Conservation (phyloP, 1,284 basidiomycete genomes). For the Irpex rosettiformis region DNA sequence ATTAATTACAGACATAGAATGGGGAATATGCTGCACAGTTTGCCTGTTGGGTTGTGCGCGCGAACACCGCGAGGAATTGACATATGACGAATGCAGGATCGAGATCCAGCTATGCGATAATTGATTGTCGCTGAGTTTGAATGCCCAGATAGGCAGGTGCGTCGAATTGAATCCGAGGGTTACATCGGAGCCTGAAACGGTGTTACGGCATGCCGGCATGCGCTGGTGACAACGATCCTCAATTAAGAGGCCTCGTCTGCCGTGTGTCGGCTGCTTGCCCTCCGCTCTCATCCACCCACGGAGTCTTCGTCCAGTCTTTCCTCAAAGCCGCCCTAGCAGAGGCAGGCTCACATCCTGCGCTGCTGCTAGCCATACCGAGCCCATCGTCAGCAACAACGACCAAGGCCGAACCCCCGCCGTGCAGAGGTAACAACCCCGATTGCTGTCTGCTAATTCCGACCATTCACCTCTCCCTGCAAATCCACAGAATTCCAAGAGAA, state of each 20-base stretch:
- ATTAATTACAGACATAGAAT: too few species aligned
- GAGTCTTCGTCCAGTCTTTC: background rate
- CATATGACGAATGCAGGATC: background rate
- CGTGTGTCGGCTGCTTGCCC: slow-evolving; percentile 10
- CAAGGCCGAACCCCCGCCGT: background rate
- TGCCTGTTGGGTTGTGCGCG: background rate
- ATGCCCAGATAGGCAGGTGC: background rate
- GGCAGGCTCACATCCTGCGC: background rate
- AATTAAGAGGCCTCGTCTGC: slow-evolving; percentile 1
- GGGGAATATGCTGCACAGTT: background rate
- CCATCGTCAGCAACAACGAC: background rate
- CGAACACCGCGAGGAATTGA: background rate
- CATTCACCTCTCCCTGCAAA: background rate
- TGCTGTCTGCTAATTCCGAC: background rate
- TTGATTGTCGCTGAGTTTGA: slow-evolving; percentile 7
- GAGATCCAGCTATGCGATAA: background rate
- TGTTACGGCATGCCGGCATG: slow-evolving; percentile 6
- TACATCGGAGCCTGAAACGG: slow-evolving; percentile 2
- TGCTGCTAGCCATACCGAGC: background rate
- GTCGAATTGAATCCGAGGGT: background rate
- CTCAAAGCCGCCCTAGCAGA: background rate
- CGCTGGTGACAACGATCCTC: background rate
- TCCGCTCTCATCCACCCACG: slow-evolving; percentile 1
- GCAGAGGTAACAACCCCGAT: background rate
- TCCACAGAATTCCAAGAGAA: background rate